Conservation (phyloP, 2,329 filamentous ascomycete species). For the Zopfia rhizophila region DNA sequence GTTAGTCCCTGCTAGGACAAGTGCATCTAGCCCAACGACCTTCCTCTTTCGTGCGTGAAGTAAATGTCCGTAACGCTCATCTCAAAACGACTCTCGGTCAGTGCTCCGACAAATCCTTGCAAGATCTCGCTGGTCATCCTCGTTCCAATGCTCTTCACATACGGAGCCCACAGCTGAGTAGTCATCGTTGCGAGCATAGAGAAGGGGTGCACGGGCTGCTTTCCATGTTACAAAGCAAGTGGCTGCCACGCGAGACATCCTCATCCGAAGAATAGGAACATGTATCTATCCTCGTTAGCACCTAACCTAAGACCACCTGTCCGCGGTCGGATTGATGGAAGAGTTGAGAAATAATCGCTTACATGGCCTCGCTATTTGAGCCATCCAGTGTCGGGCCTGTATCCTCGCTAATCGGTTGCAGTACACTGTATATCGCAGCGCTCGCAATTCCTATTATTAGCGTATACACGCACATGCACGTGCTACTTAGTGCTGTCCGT, state of each 20-base stretch:
- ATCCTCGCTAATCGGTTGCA: constrained; percentile 60
- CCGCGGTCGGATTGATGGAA: too few species aligned
- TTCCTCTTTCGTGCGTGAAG: constrained; percentile 48
- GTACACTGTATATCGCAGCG: constrained; percentile 62
- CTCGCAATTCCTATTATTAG: constrained; percentile 61
- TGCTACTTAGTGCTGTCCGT: constrained; percentile 31
- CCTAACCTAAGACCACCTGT: too few species aligned
- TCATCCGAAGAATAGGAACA: constrained; percentile 65
- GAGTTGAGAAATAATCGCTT: too few species aligned
- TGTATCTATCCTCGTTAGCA: constrained; percentile 39
- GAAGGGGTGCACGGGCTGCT: constrained; percentile 60
- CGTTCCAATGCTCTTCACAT: constrained; percentile 56
- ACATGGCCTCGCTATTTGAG: too few species aligned
- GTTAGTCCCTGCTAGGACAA: constrained; percentile 46
- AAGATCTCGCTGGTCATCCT: constrained; percentile 61
- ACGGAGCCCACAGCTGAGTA: constrained; percentile 57
- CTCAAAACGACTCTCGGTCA: constrained; percentile 62
- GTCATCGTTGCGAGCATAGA: constrained; percentile 53
- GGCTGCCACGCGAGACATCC: constrained; percentile 64
- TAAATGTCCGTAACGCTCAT: constrained; percentile 57
- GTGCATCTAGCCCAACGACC: constrained; percentile 44
- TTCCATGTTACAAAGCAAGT: constrained; percentile 63
- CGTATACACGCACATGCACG: constrained; percentile 59
- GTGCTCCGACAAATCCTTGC: constrained; percentile 59
- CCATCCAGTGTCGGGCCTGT: constrained; percentile 58